Base-by-base conservation (phyloP, 352 stramenopile species). In the Pythium aquatile region DNA sequence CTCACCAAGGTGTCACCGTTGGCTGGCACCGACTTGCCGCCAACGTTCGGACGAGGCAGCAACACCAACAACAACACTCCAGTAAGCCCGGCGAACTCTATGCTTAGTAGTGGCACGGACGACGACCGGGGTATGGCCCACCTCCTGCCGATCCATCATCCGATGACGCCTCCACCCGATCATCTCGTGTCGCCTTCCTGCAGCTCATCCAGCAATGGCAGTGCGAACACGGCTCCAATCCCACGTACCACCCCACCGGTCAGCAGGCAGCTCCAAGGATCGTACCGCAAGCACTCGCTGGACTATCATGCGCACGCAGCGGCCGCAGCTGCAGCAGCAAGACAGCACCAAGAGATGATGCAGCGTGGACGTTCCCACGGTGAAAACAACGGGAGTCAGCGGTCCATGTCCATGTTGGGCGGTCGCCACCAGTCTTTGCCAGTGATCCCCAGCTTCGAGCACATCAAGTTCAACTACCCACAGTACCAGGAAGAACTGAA, bases 121-220 rank as follows among this genome's bases (percentile, higher is more conserved):
- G 66, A 73, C 3, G 76, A 74, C 29, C n/a, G 48, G n/a, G 35
- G 14, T 6, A 46, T 46, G 39, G 39, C 39, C 5, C 39, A 46
- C 11, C 39, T 46, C 39, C 39, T 46, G 13, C 39, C 32, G 3
- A 37, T 44, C 30, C 52, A 29, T 20, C 44, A 16, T 26, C 10
- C 4, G 14, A 16, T 48, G 17, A 10, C 29, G 35, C 73, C 74
- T 5, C 74, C 75, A 4, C 78, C 76, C 28, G 76, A 70, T 30
- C 70, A 78, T 14, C 65, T 91, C 28, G 68, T 91, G 10, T 91
- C 83, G 11, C 83, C 83, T 26, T 88, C 80, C 17, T 79, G 70
- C 14, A 88, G 80, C 44, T 77, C 72, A 13, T 79, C 69, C 63
- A 89, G 79, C 63, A 61, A 75, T 3, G 64, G 57, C 6, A 85